phyloP scores from a whole-genome alignment of 139 green algal species.

The Coccomyxa sp. region DNA sequence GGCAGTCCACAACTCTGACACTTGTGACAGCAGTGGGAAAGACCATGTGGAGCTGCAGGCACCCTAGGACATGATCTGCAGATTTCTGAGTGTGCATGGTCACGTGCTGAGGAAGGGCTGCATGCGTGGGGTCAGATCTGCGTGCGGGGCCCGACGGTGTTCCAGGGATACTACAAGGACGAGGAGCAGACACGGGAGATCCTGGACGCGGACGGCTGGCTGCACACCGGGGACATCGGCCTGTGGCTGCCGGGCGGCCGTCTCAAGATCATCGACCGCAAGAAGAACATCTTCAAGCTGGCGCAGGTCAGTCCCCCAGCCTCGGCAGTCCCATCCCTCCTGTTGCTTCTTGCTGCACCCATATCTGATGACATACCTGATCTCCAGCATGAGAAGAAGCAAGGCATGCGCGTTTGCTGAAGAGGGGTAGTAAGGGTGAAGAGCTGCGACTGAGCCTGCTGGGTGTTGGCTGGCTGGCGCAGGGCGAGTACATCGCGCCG shows the following conservation, averaged over 20 bases:
- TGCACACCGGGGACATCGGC: constrained; percentile 93
- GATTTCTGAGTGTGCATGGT: no score
- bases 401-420: no score
- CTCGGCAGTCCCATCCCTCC: not conserved
- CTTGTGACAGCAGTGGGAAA: no score
- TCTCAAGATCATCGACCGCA: constrained; percentile 96
- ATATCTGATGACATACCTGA: no score
- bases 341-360: not conserved
- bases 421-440: no score
- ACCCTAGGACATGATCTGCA: no score
- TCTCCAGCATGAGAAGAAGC: no score
- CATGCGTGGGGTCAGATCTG: constrained; percentile 62
- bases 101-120: no score
- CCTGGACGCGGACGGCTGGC: constrained; percentile 87
- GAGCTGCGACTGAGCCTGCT: not conserved
- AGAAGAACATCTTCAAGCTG: constrained; percentile 98
- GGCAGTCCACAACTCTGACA: no score
- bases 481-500: constrained; percentile 96
- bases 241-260: constrained; percentile 66
- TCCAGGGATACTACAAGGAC: constrained; percentile 85
- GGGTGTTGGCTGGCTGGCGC: not conserved
- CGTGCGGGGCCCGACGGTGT: constrained; percentile 85
- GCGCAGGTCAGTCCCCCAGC: constrained; percentile 33
- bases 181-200: constrained; percentile 69
- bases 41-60: no score